Evolutionary conservation across 1,139 yeast genomes (phyloP), one percentile per base, ranked within the genome.

Genomic region (Pichia sp.): DNA sequence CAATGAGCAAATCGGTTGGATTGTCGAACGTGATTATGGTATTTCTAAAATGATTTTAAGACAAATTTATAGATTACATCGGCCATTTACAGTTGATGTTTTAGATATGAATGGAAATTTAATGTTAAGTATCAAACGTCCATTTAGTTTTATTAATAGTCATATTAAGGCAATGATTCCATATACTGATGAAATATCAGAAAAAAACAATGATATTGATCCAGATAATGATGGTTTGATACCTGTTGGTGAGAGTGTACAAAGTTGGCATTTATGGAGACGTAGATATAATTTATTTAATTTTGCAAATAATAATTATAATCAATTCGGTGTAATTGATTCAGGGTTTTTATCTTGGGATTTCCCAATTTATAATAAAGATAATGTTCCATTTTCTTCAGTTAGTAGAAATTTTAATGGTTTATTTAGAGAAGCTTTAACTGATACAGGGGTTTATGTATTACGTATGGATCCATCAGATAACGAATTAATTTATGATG

Each of bases 321-420:
- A 76, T 34, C 95, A 87, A 66, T 93, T 83, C 71, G 98, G 96
- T 25, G 77, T 74, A 16, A 84, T 93, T 46, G 96, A 93, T 69
- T 83, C 96, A 0, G 95, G 95, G 1, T 85, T 91, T 56, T 71
- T 93, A 50, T 78, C 96, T 11, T 93, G 90, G 73, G 88, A 86
- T 53, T 93, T 93, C 69, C 93, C 96, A 0, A 84, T 89, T 5
- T 65, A 64, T 38, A 80, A 89, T 65, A 81, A 75, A 46, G 56
- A 73, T 1, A 84, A 83, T 1, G 72, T 74, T 27, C 79, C 86
- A 0, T 71, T 86, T 54, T 96, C 85, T 0, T 75, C 87, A 2
- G 91, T 93, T 1, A 95, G 89, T 66, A 77, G 98, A 62, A 89
- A 90, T 68, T 93, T 96, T 95, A 96, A 87, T 5, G 99, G 99